Base-by-base conservation (phyloP, 306 rosid species). In the Vigna reflexopilosa region DNA sequence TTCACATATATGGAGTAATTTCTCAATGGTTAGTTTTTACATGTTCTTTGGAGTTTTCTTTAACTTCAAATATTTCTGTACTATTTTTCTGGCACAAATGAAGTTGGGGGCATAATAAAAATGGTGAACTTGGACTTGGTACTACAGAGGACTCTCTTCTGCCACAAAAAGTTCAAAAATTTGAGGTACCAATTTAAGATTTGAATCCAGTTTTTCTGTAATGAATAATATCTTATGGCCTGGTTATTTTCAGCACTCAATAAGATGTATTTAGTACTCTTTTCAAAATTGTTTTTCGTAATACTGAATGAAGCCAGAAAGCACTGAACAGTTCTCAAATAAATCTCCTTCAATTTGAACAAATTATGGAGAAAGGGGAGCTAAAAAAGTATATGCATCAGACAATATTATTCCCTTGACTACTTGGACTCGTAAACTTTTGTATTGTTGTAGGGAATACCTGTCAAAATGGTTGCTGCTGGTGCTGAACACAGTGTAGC, bases 401-500 rank as follows among this genome's bases (percentile, higher is more conserved):
- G 19, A 49, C 38, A 50, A 15, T 26, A 56, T 48, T 36, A 66
- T 73, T 73, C 55, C 40, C 15, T 59, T 19, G 9, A 50, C 57
- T 57, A 38, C 49, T 56, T 62, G 40, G 62, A 28, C n/a, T 22
- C 10, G 44, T 70, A 64, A 71, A 28, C 4, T 75, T 70, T 48
- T 73, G 51, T 44, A 32, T 79, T 71, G 51, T 51, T 85, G 72
- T 66, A 94, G 98, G 97, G 93, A 85, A 76, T 89, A 51, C 73
- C 84, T 77, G 79, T 95, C 79, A 92, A 88, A 88, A 92, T 90
- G 95, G 98, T 95, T 70, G 97, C 97, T 75, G 97, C 98, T 81
- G 98, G 98, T 71, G 98, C 98, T 72, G 98, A 95, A 84, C 98
- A 95, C 72, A 95, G 97, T 73, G 97, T 84, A 64, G 97, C 98